A percentile compares a stretch with the other conserved stretches of the same genome.
Evolutionary conservation across 257 asterid species (phyloP).

Genomic region (Ilex aquifolium): DNA sequence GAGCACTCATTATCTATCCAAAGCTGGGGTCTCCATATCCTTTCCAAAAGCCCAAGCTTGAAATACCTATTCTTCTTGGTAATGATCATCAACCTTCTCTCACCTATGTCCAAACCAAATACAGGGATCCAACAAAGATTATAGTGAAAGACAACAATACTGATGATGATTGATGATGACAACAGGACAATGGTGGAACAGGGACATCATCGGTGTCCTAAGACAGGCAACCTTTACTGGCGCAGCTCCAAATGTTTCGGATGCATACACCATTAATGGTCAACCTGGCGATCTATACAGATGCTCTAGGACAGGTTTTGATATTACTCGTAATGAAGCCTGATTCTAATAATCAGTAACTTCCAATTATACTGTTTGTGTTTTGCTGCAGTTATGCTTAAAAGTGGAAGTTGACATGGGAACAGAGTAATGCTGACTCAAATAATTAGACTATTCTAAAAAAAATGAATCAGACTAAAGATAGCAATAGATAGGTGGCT

Average conservation of each 20-base stretch:
- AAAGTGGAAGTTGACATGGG: neutral
- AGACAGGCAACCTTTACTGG: constrained; percentile 58
- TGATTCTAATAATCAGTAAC: neutral
- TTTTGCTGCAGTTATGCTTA: neutral
- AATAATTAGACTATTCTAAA: neutral
- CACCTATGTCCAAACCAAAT: no score
- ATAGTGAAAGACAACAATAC: no score
- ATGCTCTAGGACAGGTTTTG: constrained; percentile 32
- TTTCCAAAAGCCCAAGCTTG: constrained; percentile 39
- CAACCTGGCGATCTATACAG: constrained; percentile 71
- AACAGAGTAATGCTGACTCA: neutral
- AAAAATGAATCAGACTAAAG: neutral
- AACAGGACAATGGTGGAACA: constrained; percentile 83
- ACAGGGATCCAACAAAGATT: no score
- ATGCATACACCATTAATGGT: constrained; percentile 77
- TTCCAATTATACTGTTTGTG: neutral
- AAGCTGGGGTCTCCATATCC: constrained; percentile 48
- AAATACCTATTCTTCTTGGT: constrained; percentile 60
- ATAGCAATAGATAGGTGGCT: neutral
- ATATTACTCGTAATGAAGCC: neutral
- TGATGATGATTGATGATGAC: neutral
- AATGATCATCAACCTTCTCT: no score
- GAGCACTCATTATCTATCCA: constrained; percentile 55
- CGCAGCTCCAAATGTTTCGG: constrained; percentile 65
- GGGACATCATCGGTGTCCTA: constrained; percentile 48